Conservation (phyloP, 2,329 filamentous ascomycete genomes). For the Parastagonospora avenae region DNA sequence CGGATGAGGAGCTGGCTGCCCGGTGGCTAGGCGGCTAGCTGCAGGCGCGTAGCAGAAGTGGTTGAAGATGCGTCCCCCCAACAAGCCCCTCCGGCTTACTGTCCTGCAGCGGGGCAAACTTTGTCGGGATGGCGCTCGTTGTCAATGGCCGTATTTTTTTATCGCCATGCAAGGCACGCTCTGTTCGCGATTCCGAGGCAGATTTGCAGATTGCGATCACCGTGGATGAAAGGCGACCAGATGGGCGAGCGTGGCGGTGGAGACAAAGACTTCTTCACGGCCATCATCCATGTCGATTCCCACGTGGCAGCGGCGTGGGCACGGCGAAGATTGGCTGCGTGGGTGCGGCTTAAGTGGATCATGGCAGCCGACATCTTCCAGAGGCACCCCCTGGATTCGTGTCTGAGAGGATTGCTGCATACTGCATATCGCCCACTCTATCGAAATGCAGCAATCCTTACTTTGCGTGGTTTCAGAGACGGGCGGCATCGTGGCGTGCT, state of each 20-base stretch:
- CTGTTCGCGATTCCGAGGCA: background rate
- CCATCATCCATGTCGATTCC: constrained; percentile 5
- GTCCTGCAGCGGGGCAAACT: background rate
- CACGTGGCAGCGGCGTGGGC: constrained; percentile 31
- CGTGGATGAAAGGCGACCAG: background rate
- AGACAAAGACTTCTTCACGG: background rate
- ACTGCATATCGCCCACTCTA: constrained; percentile 21
- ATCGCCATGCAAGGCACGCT: constrained; percentile 5
- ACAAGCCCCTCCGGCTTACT: background rate
- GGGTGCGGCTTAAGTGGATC: background rate
- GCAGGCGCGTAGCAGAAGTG: constrained; percentile 17
- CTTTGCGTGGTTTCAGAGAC: constrained; percentile 20
- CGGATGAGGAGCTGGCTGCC: constrained; percentile 1
- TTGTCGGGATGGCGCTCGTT: background rate
- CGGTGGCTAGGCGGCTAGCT: constrained; percentile 10
- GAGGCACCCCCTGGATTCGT: constrained; percentile 4
- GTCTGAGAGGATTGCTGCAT: constrained; percentile 15
- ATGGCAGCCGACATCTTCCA: background rate
- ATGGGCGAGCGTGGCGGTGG: background rate
- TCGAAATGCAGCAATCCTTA: constrained; percentile 19
- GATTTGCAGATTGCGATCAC: background rate
- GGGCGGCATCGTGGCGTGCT: constrained; percentile 6
- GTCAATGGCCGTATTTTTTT: constrained; percentile 2
- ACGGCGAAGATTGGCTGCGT: constrained; percentile 5
- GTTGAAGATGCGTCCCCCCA: constrained; percentile 22